A percentile compares a stretch with the other conserved stretches of the same genome.
Conservation (phyloP, 2,329 filamentous ascomycete genomes). For the Geosmithia putterillii region DNA sequence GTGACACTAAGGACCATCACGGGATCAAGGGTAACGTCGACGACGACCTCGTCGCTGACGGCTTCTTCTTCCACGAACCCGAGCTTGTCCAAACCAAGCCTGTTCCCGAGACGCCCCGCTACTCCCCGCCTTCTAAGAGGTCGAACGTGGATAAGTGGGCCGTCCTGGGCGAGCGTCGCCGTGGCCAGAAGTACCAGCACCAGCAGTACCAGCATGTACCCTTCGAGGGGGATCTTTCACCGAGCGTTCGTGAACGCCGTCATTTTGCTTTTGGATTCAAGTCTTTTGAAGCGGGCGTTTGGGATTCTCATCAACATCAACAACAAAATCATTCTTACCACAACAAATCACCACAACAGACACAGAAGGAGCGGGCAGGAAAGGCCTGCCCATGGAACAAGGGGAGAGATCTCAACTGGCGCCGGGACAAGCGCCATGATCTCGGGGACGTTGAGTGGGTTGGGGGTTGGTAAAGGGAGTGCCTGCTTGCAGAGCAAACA, state of each 20-base stretch:
- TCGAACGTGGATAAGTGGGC: constrained; percentile 72
- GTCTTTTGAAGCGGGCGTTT: constrained; percentile 33
- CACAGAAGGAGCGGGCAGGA: constrained; percentile 28
- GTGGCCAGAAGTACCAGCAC: no score
- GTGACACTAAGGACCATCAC: constrained; percentile 9
- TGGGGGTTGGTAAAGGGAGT: constrained; percentile 67
- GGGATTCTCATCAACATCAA: constrained; percentile 28
- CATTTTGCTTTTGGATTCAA: constrained; percentile 33
- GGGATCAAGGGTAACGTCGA: constrained; percentile 40
- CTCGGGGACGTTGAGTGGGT: constrained; percentile 85
- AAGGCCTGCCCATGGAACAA: constrained; percentile 45
- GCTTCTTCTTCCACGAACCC: constrained; percentile 63
- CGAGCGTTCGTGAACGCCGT: constrained; percentile 24
- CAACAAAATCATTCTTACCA: constrained; percentile 6
- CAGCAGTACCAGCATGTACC: constrained; percentile 22
- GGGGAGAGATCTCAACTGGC: constrained; percentile 49
- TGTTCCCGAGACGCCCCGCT: constrained; percentile 31
- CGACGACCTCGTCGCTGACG: constrained; percentile 53
- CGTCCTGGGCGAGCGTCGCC: constrained; percentile 71
- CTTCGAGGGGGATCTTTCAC: background rate
- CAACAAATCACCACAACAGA: constrained; percentile 21
- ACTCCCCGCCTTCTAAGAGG: constrained; percentile 57
- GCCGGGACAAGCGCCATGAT: constrained; percentile 50
- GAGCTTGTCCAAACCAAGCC: constrained; percentile 22
- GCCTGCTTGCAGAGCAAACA: background rate